Percentiles rank a stretch among this genome's conserved stretches.
These are phyloP conservation scores for Cyclotella kingstonii DNA, from an alignment of 108 stramenopile genomes.

Conservation along the genomic window DNA sequence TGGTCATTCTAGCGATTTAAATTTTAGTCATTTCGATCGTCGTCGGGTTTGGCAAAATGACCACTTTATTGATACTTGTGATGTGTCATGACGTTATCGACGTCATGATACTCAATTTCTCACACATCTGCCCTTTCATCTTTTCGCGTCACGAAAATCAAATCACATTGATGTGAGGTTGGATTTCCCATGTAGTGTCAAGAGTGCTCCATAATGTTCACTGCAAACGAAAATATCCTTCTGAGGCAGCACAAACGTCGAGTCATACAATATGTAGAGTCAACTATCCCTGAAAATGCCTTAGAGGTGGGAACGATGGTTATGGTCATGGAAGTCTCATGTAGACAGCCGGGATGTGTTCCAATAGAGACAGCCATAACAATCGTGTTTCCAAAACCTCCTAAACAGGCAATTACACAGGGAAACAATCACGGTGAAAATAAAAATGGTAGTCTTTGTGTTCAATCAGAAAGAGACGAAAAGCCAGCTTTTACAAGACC, in stretches of 20 bases:
- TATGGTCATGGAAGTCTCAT: conserved; percentile 89
- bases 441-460: too few species aligned
- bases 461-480: not conserved
- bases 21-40: too few species aligned
- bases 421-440: too few species aligned
- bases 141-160: too few species aligned
- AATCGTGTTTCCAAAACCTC: conserved; percentile 74
- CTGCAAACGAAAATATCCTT: conserved; percentile 85
- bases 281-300: conserved; percentile 69
- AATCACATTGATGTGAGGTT: not conserved
- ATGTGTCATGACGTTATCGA: too few species aligned
- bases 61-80: too few species aligned
- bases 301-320: conserved; percentile 76
- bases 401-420: conserved; percentile 7
- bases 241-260: conserved; percentile 83
- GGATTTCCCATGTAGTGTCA: not conserved
- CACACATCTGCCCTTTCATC: too few species aligned
- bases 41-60: too few species aligned
- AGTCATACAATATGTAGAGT: conserved; percentile 72
- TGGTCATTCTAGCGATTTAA: too few species aligned
- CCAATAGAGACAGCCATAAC: conserved; percentile 85
- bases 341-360: conserved; percentile 81
- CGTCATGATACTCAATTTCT: too few species aligned
- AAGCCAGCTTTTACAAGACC: conserved; percentile 31
- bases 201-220: conserved; percentile 67